Evolutionary conservation across 257 asterid species (phyloP).

Genomic region (Nicotiana undulata): DNA sequence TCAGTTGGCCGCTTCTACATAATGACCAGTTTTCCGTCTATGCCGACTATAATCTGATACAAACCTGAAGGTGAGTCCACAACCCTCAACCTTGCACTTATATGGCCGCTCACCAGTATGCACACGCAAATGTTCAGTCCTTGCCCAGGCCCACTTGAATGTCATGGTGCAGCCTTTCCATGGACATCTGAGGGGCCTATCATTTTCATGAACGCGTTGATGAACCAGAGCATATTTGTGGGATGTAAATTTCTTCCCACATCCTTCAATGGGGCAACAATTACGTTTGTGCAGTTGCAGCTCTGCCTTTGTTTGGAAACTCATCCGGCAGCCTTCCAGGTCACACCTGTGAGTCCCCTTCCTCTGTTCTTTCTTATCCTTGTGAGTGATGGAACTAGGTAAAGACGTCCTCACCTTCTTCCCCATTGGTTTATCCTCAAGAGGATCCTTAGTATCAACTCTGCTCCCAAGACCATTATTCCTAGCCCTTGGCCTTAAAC

Average conservation of each 20-base stretch:
- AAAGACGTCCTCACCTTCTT: slow-evolving; percentile 25
- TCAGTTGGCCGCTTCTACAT: slow-evolving; percentile 17
- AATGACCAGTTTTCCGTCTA: slow-evolving; percentile 81
- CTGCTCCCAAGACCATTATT: slow-evolving; percentile 12
- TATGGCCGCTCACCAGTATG: slow-evolving; percentile 86
- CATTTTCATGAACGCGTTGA: slow-evolving; percentile 75
- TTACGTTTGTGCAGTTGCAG: slow-evolving; percentile 54
- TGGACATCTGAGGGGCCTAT: slow-evolving; percentile 78
- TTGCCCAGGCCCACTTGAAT: slow-evolving; percentile 97
- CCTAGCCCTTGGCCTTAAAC: slow-evolving; percentile 68
- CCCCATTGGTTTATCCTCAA: slow-evolving; percentile 10
- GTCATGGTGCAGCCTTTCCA: slow-evolving; percentile 86
- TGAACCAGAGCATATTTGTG: slow-evolving; percentile 66
- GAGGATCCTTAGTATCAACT: slow-evolving; percentile 15
- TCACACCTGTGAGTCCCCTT: slow-evolving; percentile 47
- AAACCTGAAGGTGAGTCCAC: slow-evolving; percentile 85
- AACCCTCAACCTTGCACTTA: slow-evolving; percentile 57
- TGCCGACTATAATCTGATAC: slow-evolving; percentile 87
- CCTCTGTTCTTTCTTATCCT: slow-evolving; percentile 22
- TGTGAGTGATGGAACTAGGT: slow-evolving; percentile 11
- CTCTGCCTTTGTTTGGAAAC: slow-evolving; percentile 66
- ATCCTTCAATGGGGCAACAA: slow-evolving; percentile 63
- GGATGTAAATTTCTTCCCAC: slow-evolving; percentile 72
- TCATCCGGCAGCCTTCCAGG: slow-evolving; percentile 58
- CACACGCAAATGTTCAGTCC: slow-evolving; percentile 83